A percentile compares a stretch with the other conserved stretches of the same genome.
phyloP scores from a whole-genome alignment of 352 stramenopile genomes.

The Phytophthora sansomeana region DNA sequence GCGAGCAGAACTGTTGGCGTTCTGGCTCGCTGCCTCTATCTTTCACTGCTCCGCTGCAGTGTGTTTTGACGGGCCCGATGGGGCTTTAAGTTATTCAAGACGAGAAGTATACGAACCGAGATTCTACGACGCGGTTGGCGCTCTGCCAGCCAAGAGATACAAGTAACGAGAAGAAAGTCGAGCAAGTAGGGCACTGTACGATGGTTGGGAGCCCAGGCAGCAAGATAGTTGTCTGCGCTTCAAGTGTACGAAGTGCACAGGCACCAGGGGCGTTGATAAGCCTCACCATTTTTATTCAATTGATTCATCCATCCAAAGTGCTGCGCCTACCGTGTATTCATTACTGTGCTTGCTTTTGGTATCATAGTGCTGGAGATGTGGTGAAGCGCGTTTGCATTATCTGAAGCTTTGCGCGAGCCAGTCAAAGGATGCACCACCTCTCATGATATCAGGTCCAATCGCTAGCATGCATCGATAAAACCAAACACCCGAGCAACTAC shows the following conservation, averaged over 20 bases:
- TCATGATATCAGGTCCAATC: background rate
- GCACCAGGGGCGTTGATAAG: background rate
- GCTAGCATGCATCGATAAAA: too few relatives aligned
- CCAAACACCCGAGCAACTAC: background rate
- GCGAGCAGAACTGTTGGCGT: constrained; percentile 1
- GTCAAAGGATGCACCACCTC: background rate
- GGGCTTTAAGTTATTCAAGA: constrained; percentile 41
- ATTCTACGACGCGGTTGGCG: constrained; percentile 17
- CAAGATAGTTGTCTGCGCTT: constrained; percentile 9
- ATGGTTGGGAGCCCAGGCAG: background rate
- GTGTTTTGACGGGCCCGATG: constrained; percentile 26
- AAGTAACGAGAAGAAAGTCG: constrained; percentile 26
- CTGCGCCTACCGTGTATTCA: constrained; percentile 2
- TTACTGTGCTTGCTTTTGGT: background rate
- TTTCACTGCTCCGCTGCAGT: background rate
- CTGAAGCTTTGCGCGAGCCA: background rate
- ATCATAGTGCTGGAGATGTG: too few relatives aligned
- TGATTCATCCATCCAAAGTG: constrained; percentile 23
- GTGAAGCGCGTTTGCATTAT: too few relatives aligned
- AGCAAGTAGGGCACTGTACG: constrained; percentile 16
- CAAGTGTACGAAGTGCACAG: constrained; percentile 11
- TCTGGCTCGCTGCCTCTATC: constrained; percentile 17
- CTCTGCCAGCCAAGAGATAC: constrained; percentile 19
- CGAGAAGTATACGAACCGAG: constrained; percentile 30
- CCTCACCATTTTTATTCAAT: constrained; percentile 25